phyloP scores from a whole-genome alignment of 2,329 filamentous ascomycete species.

The Acephala macrosclerotiorum region DNA sequence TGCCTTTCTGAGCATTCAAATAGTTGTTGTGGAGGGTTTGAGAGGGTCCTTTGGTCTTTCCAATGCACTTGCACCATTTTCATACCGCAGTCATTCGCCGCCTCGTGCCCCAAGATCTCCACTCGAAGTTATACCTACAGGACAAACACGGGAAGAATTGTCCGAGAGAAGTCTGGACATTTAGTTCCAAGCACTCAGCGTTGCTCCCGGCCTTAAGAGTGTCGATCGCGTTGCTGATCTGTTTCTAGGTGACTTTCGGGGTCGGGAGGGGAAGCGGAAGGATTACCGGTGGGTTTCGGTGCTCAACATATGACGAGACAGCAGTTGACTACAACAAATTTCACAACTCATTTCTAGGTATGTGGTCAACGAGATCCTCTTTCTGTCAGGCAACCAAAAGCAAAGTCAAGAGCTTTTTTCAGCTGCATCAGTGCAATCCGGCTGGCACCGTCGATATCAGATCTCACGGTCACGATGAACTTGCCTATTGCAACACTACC shows the following conservation, averaged over 20 bases:
- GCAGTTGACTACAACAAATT: background rate
- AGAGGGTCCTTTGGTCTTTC: background rate
- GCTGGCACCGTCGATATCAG: background rate
- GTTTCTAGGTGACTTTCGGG: background rate
- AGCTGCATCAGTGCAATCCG: slow-evolving; percentile 7
- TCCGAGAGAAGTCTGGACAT: background rate
- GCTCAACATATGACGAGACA: background rate
- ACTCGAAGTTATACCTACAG: background rate
- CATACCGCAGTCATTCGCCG: background rate
- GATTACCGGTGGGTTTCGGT: background rate
- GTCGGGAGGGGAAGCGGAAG: background rate
- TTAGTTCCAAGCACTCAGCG: background rate
- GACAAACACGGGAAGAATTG: background rate
- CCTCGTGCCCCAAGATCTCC: background rate
- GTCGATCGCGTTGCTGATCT: too few relatives aligned
- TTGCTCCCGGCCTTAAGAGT: background rate
- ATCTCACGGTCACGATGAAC: slow-evolving; percentile 8
- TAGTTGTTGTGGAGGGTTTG: background rate
- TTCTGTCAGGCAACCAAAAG: background rate
- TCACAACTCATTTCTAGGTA: slow-evolving; percentile 4
- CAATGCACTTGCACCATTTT: background rate
- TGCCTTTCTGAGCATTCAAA: background rate
- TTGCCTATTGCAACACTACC: slow-evolving; percentile 19
- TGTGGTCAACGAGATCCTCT: background rate
- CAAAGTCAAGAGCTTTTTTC: slow-evolving; percentile 5